Evolutionary conservation across 345 rosid genomes (phyloP), one percentile per base, ranked within the genome.

Genomic region (Lenwebbia sp.): DNA sequence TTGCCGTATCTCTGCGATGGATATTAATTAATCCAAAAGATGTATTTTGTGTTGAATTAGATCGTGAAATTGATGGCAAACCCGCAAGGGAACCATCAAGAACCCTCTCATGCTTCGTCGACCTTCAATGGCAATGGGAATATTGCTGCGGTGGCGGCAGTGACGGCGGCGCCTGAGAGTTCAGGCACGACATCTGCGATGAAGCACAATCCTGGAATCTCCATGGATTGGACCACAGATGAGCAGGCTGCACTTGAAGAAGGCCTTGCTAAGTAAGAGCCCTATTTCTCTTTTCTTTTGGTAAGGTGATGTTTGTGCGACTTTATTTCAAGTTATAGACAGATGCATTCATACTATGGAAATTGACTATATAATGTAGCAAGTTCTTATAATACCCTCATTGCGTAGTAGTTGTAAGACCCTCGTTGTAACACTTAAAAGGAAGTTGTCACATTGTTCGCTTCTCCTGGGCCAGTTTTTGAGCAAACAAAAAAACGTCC

Each of bases 141-240:
- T 56, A 53, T 83, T 26, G 47, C 78, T 33, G 78, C 78, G 13
- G 78, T 13, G 1, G 78, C 78, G 12, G 76, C 76, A 33, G 76
- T 33, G 44, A 65, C 76, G 12, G 83, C 85, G 26, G 86, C 85
- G 74, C 91, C 91, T 10, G 87, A 56, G 85, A 83, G 84, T 78
- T 62, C 85, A 9, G 82, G 88, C 83, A 82, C 89, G 37, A 83
- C 89, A 13, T 83, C 84, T 6, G 93, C 90, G 19, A 88, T 93
- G 92, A 90, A 87, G 91, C 95, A 94, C 85, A 94, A 93, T 86
- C 96, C 94, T 3, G 95, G 94, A 37, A 91, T 94, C 85, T 91
- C 95, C 55, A 49, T 86, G 55, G 94, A 94, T 54, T 94, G 96
- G 96, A 89, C 87, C 55, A 2, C 84, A 10, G 92, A 93, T 23